Evolutionary conservation across 805 yeast species (phyloP).

Genomic region (Isabelozyma gotoi): DNA sequence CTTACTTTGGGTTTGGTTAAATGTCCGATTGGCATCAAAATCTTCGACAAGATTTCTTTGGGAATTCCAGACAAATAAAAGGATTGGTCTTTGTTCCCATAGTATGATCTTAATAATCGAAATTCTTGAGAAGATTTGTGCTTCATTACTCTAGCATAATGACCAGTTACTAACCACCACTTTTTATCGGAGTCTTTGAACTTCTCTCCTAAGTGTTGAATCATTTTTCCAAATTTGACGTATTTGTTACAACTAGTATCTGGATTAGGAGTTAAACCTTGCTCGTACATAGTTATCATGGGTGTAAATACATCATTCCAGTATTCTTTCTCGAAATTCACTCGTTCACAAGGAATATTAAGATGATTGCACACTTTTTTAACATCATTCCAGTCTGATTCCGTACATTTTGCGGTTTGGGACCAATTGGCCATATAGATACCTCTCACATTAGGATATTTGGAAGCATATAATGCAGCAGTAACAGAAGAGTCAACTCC

Average conservation of each 20-base stretch:
- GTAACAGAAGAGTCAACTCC: slow-evolving; percentile 95
- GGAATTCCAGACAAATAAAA: slow-evolving; percentile 79
- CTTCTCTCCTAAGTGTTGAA: slow-evolving; percentile 48
- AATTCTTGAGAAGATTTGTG: slow-evolving; percentile 25
- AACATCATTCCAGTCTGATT: slow-evolving; percentile 87
- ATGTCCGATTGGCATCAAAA: slow-evolving; percentile 82
- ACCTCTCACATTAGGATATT: slow-evolving; percentile 65
- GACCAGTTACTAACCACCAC: slow-evolving; percentile 94
- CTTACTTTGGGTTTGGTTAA: slow-evolving; percentile 74
- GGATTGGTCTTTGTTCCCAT: slow-evolving; percentile 79
- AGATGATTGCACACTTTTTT: slow-evolving; percentile 59
- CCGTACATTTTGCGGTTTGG: slow-evolving; percentile 67
- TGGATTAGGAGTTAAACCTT: slow-evolving; percentile 90
- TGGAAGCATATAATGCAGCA: slow-evolving; percentile 65
- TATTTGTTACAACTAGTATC: slow-evolving; percentile 84
- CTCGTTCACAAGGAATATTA: slow-evolving; percentile 67
- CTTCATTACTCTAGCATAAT: slow-evolving; percentile 59
- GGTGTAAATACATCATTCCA: slow-evolving; percentile 94
- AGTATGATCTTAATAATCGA: slow-evolving; percentile 58
- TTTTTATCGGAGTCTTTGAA: slow-evolving; percentile 23
- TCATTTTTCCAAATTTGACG: slow-evolving; percentile 83
- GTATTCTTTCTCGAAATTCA: slow-evolving; percentile 86
- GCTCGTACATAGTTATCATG: slow-evolving; percentile 70
- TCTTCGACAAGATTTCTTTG: slow-evolving; percentile 36
- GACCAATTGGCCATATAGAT: slow-evolving; percentile 95